These are phyloP conservation scores for Somion occarium DNA, from an alignment of 1,284 basidiomycete species.

Conservation along the genomic window DNA sequence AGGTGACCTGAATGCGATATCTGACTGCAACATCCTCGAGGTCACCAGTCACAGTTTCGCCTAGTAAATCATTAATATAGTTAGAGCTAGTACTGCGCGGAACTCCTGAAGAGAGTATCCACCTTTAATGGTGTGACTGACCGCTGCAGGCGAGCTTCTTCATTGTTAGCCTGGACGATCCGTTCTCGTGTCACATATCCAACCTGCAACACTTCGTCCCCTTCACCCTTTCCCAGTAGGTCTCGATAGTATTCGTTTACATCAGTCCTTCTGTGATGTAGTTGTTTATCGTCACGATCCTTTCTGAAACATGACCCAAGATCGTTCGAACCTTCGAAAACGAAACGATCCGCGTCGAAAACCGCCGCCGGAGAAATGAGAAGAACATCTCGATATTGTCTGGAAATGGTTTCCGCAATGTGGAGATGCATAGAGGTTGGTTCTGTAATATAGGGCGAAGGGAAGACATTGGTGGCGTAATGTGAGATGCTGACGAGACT, in stretches of 20 bases:
- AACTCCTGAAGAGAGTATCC: too few relatives aligned
- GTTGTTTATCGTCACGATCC: slow-evolving; percentile 4
- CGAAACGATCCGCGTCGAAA: slow-evolving; percentile 9
- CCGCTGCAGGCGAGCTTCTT: not conserved
- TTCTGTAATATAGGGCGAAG: not conserved
- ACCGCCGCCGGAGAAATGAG: slow-evolving; percentile 7
- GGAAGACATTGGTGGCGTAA: slow-evolving; percentile 8
- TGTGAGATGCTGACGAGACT: slow-evolving; percentile 8
- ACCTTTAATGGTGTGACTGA: not conserved
- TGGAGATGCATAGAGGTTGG: slow-evolving; percentile 6
- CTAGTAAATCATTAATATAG: not conserved
- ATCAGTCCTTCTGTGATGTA: slow-evolving; percentile 3
- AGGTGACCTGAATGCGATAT: not conserved
- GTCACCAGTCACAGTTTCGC: not conserved
- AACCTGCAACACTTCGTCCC: slow-evolving; percentile 12
- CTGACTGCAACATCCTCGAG: not conserved
- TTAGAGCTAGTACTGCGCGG: not conserved
- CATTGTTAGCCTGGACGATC: not conserved
- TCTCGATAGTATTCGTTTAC: slow-evolving; percentile 6
- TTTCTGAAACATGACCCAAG: slow-evolving; percentile 13
- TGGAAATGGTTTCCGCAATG: slow-evolving; percentile 6
- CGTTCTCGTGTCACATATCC: slow-evolving; percentile 5
- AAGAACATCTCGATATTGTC: slow-evolving; percentile 4
- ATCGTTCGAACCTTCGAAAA: slow-evolving; percentile 9
- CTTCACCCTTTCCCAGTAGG: slow-evolving; percentile 6